Evolutionary conservation across 2,329 filamentous ascomycete genomes (phyloP).

Genomic region (Berkeleyomyces rouxiae): DNA sequence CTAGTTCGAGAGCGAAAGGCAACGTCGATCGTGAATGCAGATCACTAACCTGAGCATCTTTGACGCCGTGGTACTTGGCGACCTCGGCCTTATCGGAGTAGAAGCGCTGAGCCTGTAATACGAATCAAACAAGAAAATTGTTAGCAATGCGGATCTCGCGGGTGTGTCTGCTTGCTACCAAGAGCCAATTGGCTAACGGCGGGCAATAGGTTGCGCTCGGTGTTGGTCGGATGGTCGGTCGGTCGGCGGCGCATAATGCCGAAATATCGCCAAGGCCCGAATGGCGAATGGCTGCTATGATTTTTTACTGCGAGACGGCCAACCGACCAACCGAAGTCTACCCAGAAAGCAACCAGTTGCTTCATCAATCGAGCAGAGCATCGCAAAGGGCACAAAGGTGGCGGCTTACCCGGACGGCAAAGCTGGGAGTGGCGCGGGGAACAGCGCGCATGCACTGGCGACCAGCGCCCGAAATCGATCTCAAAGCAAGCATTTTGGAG

Average conservation of each 20-base stretch:
- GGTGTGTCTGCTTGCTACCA: not conserved
- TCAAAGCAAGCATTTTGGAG: slow-evolving; percentile 63
- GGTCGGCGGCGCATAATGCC: not conserved
- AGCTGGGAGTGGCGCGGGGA: slow-evolving; percentile 35
- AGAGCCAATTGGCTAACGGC: not conserved
- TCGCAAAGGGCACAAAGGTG: slow-evolving; percentile 7
- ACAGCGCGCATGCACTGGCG: slow-evolving; percentile 58
- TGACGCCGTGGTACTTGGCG: slow-evolving; percentile 84
- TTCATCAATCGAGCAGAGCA: not conserved
- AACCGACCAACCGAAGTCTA: not conserved
- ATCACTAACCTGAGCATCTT: slow-evolving; percentile 64
- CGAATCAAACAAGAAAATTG: slow-evolving; percentile 13
- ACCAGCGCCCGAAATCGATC: slow-evolving; percentile 59
- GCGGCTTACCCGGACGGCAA: slow-evolving; percentile 37
- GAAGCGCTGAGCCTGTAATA: slow-evolving; percentile 34
- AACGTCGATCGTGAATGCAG: not conserved
- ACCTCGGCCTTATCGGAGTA: slow-evolving; percentile 51
- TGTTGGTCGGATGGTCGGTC: not conserved
- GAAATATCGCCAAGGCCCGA: slow-evolving; percentile 19
- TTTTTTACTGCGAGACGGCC: not conserved
- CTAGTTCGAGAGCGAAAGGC: not conserved
- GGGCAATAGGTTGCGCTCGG: slow-evolving; percentile 20
- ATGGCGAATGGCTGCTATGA: too few relatives aligned
- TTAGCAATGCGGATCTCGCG: slow-evolving; percentile 13
- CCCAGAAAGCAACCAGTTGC: too few relatives aligned